These are phyloP conservation scores for Heimioporus sp. DNA, from an alignment of 768 basidiomycete genomes.

Conservation along the genomic window DNA sequence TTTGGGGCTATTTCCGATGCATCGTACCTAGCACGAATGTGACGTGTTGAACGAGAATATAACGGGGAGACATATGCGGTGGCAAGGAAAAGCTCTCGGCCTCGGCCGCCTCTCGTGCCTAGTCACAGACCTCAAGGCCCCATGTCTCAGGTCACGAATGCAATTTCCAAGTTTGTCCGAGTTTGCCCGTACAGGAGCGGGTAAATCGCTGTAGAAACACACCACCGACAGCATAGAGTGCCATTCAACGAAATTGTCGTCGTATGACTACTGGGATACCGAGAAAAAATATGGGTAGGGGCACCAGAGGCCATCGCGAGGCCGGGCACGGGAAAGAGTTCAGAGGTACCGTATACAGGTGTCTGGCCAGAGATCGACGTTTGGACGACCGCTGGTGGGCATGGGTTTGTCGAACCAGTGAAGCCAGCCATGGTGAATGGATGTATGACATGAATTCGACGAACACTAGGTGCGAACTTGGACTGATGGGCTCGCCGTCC, in stretches of 20 bases:
- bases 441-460: no score
- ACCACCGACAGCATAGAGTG: slow-evolving; percentile 74
- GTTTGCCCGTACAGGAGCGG: slow-evolving; percentile 57
- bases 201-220: slow-evolving; percentile 80
- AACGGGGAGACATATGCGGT: slow-evolving; percentile 56
- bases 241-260: slow-evolving; percentile 68
- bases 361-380: slow-evolving; percentile 81
- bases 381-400: slow-evolving; percentile 65
- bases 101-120: slow-evolving; percentile 76
- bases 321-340: slow-evolving; percentile 69
- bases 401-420: slow-evolving; percentile 80
- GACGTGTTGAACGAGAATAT: neutral
- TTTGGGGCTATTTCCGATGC: slow-evolving; percentile 73
- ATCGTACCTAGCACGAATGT: slow-evolving; percentile 61
- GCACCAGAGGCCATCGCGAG: slow-evolving; percentile 54
- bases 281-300: slow-evolving; percentile 71
- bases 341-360: slow-evolving; percentile 62
- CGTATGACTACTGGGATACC: slow-evolving; percentile 72
- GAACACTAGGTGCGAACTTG: slow-evolving; percentile 36
- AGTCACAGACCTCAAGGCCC: slow-evolving; percentile 71
- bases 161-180: no score
- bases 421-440: slow-evolving; percentile 72
- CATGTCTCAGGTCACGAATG: slow-evolving; percentile 61
- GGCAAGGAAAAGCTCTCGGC: slow-evolving; percentile 74
- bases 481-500: slow-evolving; percentile 65